Evolutionary conservation across 2,329 filamentous ascomycete species (phyloP), one percentile per base, ranked within the genome.

Genomic region (Ceratocystis albifundus): DNA sequence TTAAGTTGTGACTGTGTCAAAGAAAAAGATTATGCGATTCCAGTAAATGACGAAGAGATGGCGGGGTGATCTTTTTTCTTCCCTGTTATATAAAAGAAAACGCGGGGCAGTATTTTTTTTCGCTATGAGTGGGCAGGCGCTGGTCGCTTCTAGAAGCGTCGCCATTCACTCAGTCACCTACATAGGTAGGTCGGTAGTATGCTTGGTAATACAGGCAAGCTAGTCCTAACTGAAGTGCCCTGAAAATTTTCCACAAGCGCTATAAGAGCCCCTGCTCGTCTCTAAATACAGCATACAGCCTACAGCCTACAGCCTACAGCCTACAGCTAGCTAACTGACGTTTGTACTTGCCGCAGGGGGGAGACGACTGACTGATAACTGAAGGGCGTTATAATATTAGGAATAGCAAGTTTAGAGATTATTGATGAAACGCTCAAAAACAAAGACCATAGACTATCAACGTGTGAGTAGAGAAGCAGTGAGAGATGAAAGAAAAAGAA

Each of bases 11-110:
- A 59, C 25, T 59, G 25, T 57, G 32, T 25, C 32, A 32, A 59
- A 17, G 28, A 65, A 32, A 57, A 66, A 66, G 50, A 63, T 63
- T 57, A 25, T 10, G 32, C n/a, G 25, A 62, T 59, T 12, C 53
- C 7, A 17, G 20, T 70, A 62, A 75, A 74, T 66, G 64, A 67
- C 67, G 67, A 69, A 69, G 66, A 45, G 50, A 66, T 63, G 65
- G 65, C 67, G 66, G 64, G 61, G 48, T 66, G 45, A n/a, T 45
- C 46, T 62, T 66, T 36, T 62, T 55, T 8, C 15, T 22, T 59
- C 6, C 8, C n/a, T 20, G 36, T 7, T n/a, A 48, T n/a, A 48
- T 53, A 10, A 3, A 25, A 36, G n/a, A 50, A 66, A 68, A 66
- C 65, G 65, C 65, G 67, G 65, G 65, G 65, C 61, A 41, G 7